Evolutionary conservation across 2,329 filamentous ascomycete genomes (phyloP).

Genomic region (Talaromyces sp.): DNA sequence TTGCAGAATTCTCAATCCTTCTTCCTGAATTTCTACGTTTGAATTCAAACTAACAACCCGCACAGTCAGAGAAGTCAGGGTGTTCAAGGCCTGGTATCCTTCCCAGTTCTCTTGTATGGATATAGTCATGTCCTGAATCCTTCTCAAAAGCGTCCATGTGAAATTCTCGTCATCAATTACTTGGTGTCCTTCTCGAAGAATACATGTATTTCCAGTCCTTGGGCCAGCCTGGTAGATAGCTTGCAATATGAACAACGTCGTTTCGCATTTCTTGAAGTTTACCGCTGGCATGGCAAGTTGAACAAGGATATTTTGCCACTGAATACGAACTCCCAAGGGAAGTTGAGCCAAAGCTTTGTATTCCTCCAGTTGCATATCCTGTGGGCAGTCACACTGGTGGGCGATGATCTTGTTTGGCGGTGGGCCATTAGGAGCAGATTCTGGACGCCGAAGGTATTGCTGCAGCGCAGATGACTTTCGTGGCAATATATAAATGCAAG

Average conservation of each 20-base stretch:
- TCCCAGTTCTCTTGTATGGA: background rate
- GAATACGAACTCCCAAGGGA: background rate
- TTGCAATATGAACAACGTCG: background rate
- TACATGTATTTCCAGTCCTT: background rate
- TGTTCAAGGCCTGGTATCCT: background rate
- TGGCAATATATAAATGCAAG: constrained; percentile 1
- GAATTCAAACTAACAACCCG: background rate
- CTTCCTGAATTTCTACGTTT: constrained; percentile 21
- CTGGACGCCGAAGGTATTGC: constrained; percentile 1
- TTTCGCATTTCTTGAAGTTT: background rate
- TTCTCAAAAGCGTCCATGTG: constrained; percentile 18
- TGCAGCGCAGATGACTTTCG: background rate
- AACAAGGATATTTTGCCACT: background rate
- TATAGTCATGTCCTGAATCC: background rate
- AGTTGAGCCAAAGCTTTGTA: background rate
- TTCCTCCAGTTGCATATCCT: background rate
- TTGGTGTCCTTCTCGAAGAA: background rate
- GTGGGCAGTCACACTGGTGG: constrained; percentile 28
- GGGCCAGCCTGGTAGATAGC: background rate
- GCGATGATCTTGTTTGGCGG: constrained; percentile 52
- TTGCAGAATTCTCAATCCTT: background rate
- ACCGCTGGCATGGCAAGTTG: background rate
- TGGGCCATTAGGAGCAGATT: background rate
- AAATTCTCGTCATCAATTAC: constrained; percentile 8
- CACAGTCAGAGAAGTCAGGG: background rate